Evolutionary conservation across 805 yeast genomes (phyloP).

Genomic region (Kodamaea nitidulidarum): DNA sequence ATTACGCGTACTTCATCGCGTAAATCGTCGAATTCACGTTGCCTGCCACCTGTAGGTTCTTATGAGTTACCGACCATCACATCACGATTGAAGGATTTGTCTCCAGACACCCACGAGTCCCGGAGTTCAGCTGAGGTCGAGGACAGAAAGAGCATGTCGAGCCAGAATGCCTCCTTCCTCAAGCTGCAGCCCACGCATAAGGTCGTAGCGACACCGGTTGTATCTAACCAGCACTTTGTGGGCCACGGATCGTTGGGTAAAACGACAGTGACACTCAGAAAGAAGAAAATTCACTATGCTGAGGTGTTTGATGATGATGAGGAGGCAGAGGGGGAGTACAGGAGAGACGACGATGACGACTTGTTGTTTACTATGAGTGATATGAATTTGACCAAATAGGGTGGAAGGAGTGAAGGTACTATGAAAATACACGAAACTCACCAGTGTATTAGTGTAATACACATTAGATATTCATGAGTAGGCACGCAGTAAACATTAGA

Average conservation of each 20-base stretch:
- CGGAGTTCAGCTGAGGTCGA: slow-evolving; percentile 2
- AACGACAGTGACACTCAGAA: slow-evolving; percentile 2
- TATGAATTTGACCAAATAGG: slow-evolving; percentile 42
- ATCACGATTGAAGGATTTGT: slow-evolving; percentile 26
- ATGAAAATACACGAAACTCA: too few species aligned
- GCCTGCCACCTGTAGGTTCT: slow-evolving; percentile 27
- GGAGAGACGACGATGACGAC: slow-evolving; percentile 50
- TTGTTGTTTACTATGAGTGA: slow-evolving; percentile 71
- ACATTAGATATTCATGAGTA: too few species aligned
- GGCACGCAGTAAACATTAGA: too few species aligned
- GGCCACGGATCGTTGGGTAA: too few species aligned
- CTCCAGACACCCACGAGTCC: slow-evolving; percentile 10
- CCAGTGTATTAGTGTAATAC: too few species aligned
- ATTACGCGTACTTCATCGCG: slow-evolving; percentile 25
- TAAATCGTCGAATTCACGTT: slow-evolving; percentile 31
- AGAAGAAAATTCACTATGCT: slow-evolving; percentile 29
- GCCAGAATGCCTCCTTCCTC: slow-evolving; percentile 16
- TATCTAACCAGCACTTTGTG: slow-evolving; percentile 18
- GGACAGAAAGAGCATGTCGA: slow-evolving; percentile 8
- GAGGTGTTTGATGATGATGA: slow-evolving; percentile 45
- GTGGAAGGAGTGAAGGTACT: too few species aligned
- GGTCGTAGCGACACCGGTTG: slow-evolving; percentile 20
- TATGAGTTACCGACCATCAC: slow-evolving; percentile 32
- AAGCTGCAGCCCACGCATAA: slow-evolving; percentile 15
- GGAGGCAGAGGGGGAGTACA: slow-evolving; percentile 38